These are phyloP conservation scores for Lactarius trivialis DNA, from an alignment of 768 basidiomycete genomes.

Conservation along the genomic window DNA sequence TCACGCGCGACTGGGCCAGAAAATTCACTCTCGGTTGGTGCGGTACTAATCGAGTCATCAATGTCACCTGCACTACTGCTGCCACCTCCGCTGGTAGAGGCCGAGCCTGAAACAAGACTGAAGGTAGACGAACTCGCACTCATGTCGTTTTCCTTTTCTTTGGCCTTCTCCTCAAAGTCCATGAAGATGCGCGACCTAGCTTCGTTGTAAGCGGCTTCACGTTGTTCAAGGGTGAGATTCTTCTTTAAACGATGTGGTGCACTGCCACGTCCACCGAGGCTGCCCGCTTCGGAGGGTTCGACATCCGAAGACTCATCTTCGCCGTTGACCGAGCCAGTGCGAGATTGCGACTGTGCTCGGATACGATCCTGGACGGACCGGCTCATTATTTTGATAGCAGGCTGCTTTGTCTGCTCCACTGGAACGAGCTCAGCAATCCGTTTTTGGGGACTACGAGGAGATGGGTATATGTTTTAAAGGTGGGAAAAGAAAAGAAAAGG, in stretches of 20 bases:
- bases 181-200: constrained; percentile 84
- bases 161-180: constrained; percentile 61
- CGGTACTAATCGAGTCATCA: constrained; percentile 65
- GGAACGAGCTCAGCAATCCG: constrained; percentile 75
- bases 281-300: constrained; percentile 78
- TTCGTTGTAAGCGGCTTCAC: constrained; percentile 85
- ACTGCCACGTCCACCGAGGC: constrained; percentile 58
- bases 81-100: constrained; percentile 45
- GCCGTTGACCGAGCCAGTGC: constrained; percentile 62
- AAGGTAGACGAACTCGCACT: constrained; percentile 72
- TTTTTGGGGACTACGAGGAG: constrained; percentile 50
- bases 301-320: constrained; percentile 78
- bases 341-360: constrained; percentile 55
- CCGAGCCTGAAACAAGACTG: constrained; percentile 64
- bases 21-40: constrained; percentile 79
- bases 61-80: constrained; percentile 59
- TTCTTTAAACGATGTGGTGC: constrained; percentile 55
- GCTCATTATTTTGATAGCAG: constrained; percentile 87
- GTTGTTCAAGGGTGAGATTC: constrained; percentile 74
- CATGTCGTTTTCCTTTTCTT: constrained; percentile 58
- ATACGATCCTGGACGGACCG: constrained; percentile 51
- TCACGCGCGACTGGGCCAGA: constrained; percentile 53
- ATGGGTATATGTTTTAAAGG: constrained; percentile 20
- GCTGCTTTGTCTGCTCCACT: constrained; percentile 57
- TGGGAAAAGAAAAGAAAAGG: constrained; percentile 1